These are phyloP conservation scores for Hydnomerulius pinastri DNA, from an alignment of 768 basidiomycete genomes.

Conservation along the genomic window DNA sequence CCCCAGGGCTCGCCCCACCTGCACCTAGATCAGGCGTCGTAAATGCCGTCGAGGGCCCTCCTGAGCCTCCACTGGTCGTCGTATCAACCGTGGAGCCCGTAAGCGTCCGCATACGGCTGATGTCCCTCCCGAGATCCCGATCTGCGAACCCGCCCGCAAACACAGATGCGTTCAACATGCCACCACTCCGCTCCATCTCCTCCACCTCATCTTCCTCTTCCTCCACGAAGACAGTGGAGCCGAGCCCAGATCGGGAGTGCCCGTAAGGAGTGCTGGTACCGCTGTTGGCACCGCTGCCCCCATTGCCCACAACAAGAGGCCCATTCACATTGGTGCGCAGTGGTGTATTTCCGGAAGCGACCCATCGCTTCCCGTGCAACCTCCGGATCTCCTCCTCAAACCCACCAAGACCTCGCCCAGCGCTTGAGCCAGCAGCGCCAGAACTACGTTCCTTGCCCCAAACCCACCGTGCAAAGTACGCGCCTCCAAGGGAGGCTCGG, in stretches of 20 bases:
- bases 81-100: conserved; percentile 48
- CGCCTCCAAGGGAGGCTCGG: conserved; percentile 70
- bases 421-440: conserved; percentile 29
- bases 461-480: conserved; percentile 84
- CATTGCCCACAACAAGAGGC: conserved; percentile 31
- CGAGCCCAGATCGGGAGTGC: conserved; percentile 52
- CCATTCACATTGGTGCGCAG: conserved; percentile 63
- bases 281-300: conserved; percentile 60
- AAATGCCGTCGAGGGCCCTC: conserved; percentile 51
- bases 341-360: conserved; percentile 57
- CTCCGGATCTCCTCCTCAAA: conserved; percentile 82
- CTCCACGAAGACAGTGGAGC: conserved; percentile 57
- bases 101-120: conserved; percentile 53
- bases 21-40: conserved; percentile 63
- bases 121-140: conserved; percentile 38
- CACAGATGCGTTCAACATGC: conserved; percentile 29
- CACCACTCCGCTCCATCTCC: conserved; percentile 48
- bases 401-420: conserved; percentile 46
- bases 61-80: conserved; percentile 31
- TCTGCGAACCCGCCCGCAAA: conserved; percentile 42
- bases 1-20: conserved; percentile 34
- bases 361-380: conserved; percentile 74
- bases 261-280: conserved; percentile 71
- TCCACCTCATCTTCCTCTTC: conserved; percentile 78
- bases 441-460: conserved; percentile 67